Evolutionary conservation across 2,329 filamentous ascomycete genomes (phyloP).

Genomic region (Aspergillus spinulosporus): DNA sequence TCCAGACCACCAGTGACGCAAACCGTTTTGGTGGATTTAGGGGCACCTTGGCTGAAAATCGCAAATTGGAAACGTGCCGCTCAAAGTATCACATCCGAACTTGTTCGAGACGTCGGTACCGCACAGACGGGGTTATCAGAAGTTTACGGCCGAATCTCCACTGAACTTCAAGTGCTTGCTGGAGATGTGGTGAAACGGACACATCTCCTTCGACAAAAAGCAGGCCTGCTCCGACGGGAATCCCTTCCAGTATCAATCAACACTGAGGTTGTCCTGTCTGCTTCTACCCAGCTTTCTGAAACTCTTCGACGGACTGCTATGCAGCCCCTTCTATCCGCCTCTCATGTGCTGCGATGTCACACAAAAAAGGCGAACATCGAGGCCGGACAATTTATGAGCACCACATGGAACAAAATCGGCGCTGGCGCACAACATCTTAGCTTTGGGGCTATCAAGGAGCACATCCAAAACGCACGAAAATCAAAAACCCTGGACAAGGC

Average conservation of each 20-base stretch:
- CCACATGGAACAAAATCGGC: conserved; percentile 32
- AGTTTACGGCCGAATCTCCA: conserved; percentile 40
- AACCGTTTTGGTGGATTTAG: conserved; percentile 44
- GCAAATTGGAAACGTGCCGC: conserved; percentile 48
- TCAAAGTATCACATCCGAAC: conserved; percentile 35
- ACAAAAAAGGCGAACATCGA: conserved; percentile 30
- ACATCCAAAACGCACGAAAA: conserved; percentile 30
- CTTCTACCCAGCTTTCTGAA: conserved; percentile 38
- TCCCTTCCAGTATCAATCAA: conserved; percentile 26
- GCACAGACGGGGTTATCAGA: conserved; percentile 43
- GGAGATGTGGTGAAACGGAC: conserved; percentile 40
- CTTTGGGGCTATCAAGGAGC: conserved; percentile 28
- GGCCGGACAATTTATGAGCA: conserved; percentile 28
- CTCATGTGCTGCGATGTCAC: conserved; percentile 33
- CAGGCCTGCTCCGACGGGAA: conserved; percentile 27
- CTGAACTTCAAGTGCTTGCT: conserved; percentile 41
- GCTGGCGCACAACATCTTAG: conserved; percentile 27
- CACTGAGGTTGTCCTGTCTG: conserved; percentile 29
- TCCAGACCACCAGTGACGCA: conserved; percentile 38
- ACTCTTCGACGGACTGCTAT: conserved; percentile 33
- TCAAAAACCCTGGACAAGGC: conserved; percentile 35
- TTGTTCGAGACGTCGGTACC: conserved; percentile 38
- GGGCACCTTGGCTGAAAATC: conserved; percentile 50
- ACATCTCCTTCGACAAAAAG: conserved; percentile 35
- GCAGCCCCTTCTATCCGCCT: conserved; percentile 34